Evolutionary conservation across 2,329 filamentous ascomycete species (phyloP), one percentile per base, ranked within the genome.

Genomic region (Rhynchosporium graminicola): DNA sequence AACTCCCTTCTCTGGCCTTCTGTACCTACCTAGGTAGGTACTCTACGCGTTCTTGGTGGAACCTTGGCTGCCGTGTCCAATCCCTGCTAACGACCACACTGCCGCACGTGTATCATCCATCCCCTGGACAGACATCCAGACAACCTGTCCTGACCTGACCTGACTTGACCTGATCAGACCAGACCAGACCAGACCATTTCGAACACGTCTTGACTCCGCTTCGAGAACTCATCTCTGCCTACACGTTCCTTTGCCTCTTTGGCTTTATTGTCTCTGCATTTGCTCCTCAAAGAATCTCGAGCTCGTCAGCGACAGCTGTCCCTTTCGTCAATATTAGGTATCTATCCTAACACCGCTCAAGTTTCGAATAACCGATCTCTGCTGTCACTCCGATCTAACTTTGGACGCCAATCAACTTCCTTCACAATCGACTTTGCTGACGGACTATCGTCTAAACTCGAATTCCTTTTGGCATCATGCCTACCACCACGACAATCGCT

Each of bases 401-500:
- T 56, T 56, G 13, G 38, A 43, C 38, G 20, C 13, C 40, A n/a
- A 57, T 33, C 54, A 45, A 13, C 48, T 42, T 45, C 8, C 29
- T 43, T 31, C 42, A 55, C 36, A 26, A 43, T 45, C 33, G 15
- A 48, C 13, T 50, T 54, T 45, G 28, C 52, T 33, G 42, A 43
- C 52, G 57, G 31, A 60, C 46, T 38, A 57, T 54, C 55, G 40
- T 59, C 47, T 40, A 42, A 15, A 38, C 43, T n/a, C 42, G 4
- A 8, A 50, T 13, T 13, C 45, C 42, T 50, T 52, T 28, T 47
- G 62, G 45, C 61, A 63, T 36, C 56, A 71, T 70, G 65, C 63
- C 66, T 51, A 60, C 68, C n/a, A 47, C 64, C 40, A 68, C 63
- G n/a, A 77, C 76, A 59, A 70, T 75, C 67, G 74, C 73, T 65